Base-by-base conservation (phyloP, 495 filamentous ascomycete genomes). In the Aspergillus bridgeri region DNA sequence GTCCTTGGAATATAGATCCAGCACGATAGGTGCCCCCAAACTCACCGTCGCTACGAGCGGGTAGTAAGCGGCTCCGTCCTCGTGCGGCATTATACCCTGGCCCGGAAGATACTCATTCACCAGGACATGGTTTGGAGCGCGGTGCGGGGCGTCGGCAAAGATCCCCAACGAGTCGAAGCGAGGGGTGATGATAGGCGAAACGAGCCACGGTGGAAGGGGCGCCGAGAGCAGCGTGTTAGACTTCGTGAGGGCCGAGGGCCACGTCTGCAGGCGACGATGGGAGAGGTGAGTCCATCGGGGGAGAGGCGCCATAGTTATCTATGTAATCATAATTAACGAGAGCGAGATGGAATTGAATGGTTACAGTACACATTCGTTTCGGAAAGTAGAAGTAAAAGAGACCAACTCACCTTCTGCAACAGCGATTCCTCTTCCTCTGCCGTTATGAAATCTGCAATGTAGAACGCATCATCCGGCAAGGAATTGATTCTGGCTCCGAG, bases 51-150 rank as follows among this genome's bases (percentile, higher is more conserved):
- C 92, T 4, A 97, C 93, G 24, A 95, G 81, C 2, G 89, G 88
- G 61, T 88, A 78, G 67, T 98, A 98, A 1, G 93, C 91, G 2
- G 79, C 69, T 1, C 94, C 94, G 65, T 98, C 94, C 73, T 98
- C 92, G 66, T 98, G 94, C 53, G 92, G 85, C 89, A 97, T 93
- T 59, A 98, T 98, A 6, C 94, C 94, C 61, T 96, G 88, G 1
- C 90, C 90, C 0, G 90, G 85, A 1, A 71, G 73, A 71, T 98
- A 98, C 71, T 97, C 92, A 65, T 98, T 98, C 43, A 98, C 82
- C 18, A 98, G 79, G 48, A 94, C 89, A 76, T 98, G 94, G 59
- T 98, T 98, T 27, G 93, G 91, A 3, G 71, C 76, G 9, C 72
- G 57, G 62, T 97, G 92, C 23, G 92, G 89, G 22, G 90, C 83